Conservation (phyloP, 495 filamentous ascomycete species). For the Penicillium bovifimosum region DNA sequence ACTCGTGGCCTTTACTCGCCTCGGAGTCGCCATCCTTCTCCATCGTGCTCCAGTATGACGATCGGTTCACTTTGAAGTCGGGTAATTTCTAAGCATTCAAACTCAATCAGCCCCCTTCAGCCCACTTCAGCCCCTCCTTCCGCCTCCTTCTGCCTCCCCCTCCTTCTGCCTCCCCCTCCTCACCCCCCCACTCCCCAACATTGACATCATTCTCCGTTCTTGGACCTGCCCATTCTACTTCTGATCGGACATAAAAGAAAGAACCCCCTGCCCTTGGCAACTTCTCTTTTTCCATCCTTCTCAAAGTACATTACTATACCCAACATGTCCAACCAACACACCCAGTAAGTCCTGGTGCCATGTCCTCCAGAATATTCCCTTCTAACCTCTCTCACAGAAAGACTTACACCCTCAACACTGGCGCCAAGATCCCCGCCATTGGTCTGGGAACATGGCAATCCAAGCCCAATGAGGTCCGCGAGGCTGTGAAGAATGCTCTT, state of each 20-base stretch:
- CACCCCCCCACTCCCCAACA: not conserved
- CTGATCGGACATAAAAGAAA: constrained; percentile 5
- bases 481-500: constrained; percentile 72
- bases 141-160: no score
- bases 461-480: constrained; percentile 55
- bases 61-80: not conserved
- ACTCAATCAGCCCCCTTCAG: no score
- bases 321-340: constrained; percentile 42
- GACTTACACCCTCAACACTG: constrained; percentile 73
- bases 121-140: no score
- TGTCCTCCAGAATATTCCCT: not conserved
- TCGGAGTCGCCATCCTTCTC: no score
- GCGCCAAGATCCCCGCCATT: constrained; percentile 70
- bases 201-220: constrained; percentile 22
- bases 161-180: no score
- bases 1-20: no score
- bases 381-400: constrained; percentile 36
- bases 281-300: not conserved
- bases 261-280: not conserved
- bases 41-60: not conserved
- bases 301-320: not conserved
- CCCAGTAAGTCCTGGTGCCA: constrained; percentile 29
- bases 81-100: not conserved
- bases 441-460: constrained; percentile 84
- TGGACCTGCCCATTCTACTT: constrained; percentile 35